These are phyloP conservation scores for Candolleomyces eurysporus DNA, from an alignment of 768 basidiomycete genomes.

Conservation along the genomic window DNA sequence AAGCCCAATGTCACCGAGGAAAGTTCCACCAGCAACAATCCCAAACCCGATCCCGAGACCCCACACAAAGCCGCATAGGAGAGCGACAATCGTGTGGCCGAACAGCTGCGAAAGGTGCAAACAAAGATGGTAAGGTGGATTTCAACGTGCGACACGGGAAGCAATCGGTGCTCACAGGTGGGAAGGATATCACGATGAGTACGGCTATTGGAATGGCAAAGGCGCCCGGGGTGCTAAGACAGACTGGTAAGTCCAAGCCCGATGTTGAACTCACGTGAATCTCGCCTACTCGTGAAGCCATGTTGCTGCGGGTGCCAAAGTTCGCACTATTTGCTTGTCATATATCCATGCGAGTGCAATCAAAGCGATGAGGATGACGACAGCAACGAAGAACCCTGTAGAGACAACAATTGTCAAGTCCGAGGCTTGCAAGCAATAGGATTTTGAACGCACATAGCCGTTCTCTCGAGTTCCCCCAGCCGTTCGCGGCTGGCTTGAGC, in stretches of 20 bases:
- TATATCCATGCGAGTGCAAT: constrained; percentile 56
- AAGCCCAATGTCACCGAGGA: constrained; percentile 84
- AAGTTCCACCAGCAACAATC: constrained; percentile 81
- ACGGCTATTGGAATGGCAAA: constrained; percentile 80
- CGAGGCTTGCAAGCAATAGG: not conserved
- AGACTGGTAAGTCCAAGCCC: not conserved
- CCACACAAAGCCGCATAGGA: constrained; percentile 90
- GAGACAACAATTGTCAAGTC: not conserved
- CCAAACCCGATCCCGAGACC: constrained; percentile 84
- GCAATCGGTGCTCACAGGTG: constrained; percentile 50
- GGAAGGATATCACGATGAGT: constrained; percentile 83
- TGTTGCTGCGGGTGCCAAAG: constrained; percentile 63
- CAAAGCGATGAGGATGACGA: constrained; percentile 45
- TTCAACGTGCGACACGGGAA: not conserved
- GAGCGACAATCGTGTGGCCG: constrained; percentile 88
- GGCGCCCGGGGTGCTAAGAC: constrained; percentile 48
- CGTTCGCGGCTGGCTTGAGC: constrained; percentile 40
- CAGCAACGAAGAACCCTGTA: constrained; percentile 51
- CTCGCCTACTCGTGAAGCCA: constrained; percentile 60
- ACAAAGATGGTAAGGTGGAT: not conserved
- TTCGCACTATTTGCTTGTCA: constrained; percentile 69
- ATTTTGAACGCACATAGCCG: constrained; percentile 50
- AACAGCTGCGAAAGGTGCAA: constrained; percentile 54
- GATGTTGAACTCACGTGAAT: not conserved
- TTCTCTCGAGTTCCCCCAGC: constrained; percentile 52